These are phyloP conservation scores for Botrytis elliptica DNA, from an alignment of 2,329 filamentous ascomycete genomes.

Conservation along the genomic window DNA sequence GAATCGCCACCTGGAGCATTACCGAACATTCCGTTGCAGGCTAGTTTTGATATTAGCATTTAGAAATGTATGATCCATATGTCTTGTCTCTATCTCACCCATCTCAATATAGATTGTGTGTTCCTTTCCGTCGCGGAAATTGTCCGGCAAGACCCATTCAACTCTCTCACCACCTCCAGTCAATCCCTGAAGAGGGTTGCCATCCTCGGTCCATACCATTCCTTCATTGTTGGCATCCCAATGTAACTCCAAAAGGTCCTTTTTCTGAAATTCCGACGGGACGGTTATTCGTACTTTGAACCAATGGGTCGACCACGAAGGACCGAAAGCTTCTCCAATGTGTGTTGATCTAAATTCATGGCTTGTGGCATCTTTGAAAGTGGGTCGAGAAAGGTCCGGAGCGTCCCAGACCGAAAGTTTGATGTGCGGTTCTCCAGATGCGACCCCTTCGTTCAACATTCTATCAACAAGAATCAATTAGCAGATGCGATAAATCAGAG, in stretches of 20 bases:
- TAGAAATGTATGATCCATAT: not conserved
- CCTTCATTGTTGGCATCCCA: constrained; percentile 96
- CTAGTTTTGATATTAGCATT: constrained; percentile 39
- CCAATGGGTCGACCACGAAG: constrained; percentile 98
- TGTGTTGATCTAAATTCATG: constrained; percentile 73
- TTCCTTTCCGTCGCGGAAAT: constrained; percentile 79
- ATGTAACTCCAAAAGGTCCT: constrained; percentile 86
- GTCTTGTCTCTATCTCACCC: constrained; percentile 38
- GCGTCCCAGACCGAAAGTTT: constrained; percentile 85
- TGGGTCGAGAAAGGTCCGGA: constrained; percentile 73
- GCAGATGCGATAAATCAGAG: not conserved
- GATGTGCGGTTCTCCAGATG: constrained; percentile 70
- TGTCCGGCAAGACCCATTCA: constrained; percentile 85
- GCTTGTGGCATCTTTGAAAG: constrained; percentile 77
- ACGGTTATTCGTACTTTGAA: constrained; percentile 81
- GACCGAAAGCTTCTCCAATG: constrained; percentile 80
- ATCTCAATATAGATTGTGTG: constrained; percentile 96
- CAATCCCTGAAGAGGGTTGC: constrained; percentile 86
- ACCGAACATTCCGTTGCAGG: constrained; percentile 98
- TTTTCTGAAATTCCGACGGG: constrained; percentile 68
- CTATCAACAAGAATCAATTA: constrained; percentile 41
- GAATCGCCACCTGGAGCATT: constrained; percentile 80
- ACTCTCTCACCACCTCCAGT: constrained; percentile 85
- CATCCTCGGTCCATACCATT: constrained; percentile 88
- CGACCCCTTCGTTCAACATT: constrained; percentile 69